A percentile compares a stretch with the other conserved stretches of the same genome.
Conservation (phyloP, 345 rosid species). For the Carallia brachiata region DNA sequence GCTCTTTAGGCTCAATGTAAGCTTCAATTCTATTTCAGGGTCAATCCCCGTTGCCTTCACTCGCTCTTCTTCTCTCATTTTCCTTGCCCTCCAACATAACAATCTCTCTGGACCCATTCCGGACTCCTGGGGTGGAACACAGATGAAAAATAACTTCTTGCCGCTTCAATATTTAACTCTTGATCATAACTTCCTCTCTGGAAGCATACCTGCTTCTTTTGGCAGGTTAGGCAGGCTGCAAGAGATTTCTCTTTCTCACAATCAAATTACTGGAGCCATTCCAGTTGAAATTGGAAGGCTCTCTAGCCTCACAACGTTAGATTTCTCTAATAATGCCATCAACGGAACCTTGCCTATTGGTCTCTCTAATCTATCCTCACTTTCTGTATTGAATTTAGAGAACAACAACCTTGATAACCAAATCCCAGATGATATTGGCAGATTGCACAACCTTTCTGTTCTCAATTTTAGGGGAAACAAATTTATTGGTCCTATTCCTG, state of each 20-base stretch:
- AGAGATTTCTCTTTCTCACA: conserved; percentile 8
- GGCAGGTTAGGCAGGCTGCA: conserved; percentile 5
- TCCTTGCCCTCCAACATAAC: conserved; percentile 69
- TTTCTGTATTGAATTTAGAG: conserved; percentile 10
- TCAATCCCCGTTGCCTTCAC: conserved; percentile 50
- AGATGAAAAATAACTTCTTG: conserved; percentile 28
- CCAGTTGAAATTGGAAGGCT: conserved; percentile 7
- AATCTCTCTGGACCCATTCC: conserved; percentile 78
- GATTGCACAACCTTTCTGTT: conserved; percentile 16
- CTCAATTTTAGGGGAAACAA: conserved; percentile 19
- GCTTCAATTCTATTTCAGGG: conserved; percentile 65
- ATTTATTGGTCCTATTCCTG: conserved; percentile 18
- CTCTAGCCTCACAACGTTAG: conserved; percentile 4
- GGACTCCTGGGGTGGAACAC: conserved; percentile 36
- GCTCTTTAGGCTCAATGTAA: conserved; percentile 50
- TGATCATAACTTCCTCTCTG: conserved; percentile 29
- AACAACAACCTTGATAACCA: conserved; percentile 13
- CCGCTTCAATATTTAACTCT: conserved; percentile 43
- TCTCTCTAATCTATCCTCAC: conserved; percentile 12
- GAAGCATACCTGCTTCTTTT: conserved; percentile 9
- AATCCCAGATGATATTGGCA: conserved; percentile 13
- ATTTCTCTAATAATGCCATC: conserved; percentile 18
- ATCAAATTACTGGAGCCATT: conserved; percentile 6
- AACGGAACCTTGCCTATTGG: conserved; percentile 13
- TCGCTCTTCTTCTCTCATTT: conserved; percentile 49